These are phyloP conservation scores for Gaeumannomyces sp. DNA, from an alignment of 2,329 filamentous ascomycete genomes.

Conservation along the genomic window DNA sequence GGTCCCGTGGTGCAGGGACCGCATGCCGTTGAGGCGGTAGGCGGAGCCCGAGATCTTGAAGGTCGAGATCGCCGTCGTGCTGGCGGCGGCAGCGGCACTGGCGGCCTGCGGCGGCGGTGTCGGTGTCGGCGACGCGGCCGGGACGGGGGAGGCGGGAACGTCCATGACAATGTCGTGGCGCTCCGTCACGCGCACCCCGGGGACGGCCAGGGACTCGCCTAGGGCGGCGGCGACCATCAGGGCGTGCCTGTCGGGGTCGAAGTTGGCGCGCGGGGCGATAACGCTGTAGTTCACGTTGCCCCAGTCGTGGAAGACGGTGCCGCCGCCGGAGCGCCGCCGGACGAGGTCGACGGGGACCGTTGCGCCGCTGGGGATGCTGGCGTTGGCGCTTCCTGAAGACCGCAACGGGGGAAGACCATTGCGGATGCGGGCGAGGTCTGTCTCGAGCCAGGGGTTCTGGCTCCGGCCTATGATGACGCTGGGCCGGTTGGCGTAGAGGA, in stretches of 20 bases:
- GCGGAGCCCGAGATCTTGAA: slow-evolving; percentile 91
- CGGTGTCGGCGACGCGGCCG: neutral
- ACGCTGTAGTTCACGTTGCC: slow-evolving; percentile 96
- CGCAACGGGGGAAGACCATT: slow-evolving; percentile 13
- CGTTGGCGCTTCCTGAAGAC: slow-evolving; percentile 11
- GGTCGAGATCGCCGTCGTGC: slow-evolving; percentile 22
- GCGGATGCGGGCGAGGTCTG: slow-evolving; percentile 61
- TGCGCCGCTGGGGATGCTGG: slow-evolving; percentile 14
- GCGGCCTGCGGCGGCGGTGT: slow-evolving; percentile 11
- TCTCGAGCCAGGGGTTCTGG: slow-evolving; percentile 95
- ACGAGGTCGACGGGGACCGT: slow-evolving; percentile 52
- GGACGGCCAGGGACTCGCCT: slow-evolving; percentile 44
- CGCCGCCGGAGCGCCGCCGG: slow-evolving; percentile 79
- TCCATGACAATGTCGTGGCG: slow-evolving; percentile 88
- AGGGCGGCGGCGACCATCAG: slow-evolving; percentile 90
- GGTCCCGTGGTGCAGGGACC: slow-evolving; percentile 86
- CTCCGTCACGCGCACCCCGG: slow-evolving; percentile 68
- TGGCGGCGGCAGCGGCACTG: slow-evolving; percentile 5
- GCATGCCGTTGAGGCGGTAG: slow-evolving; percentile 78
- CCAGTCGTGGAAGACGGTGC: slow-evolving; percentile 86
- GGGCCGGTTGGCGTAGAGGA: slow-evolving; percentile 83
- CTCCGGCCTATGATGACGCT: slow-evolving; percentile 91
- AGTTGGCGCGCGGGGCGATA: slow-evolving; percentile 68
- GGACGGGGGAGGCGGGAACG: slow-evolving; percentile 16
- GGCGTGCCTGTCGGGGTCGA: slow-evolving; percentile 82